A percentile compares a stretch with the other conserved stretches of the same genome.
phyloP scores from a whole-genome alignment of 78 protist genomes.

The Ministeria vibrans region DNA sequence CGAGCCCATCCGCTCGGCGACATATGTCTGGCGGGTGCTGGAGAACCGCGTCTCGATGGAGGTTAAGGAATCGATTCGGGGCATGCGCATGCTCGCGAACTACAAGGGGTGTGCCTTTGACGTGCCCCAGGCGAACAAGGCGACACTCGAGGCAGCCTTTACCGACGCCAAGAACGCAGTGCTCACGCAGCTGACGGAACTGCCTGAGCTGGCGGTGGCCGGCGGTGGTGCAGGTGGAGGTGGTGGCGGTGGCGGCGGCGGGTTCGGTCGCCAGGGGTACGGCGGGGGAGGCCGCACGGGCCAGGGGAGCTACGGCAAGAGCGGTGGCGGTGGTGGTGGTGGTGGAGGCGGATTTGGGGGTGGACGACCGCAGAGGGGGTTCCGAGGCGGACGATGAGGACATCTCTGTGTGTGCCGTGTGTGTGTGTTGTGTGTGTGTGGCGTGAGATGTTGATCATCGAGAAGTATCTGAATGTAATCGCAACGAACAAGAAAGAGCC shows the following conservation, averaged over 20 bases:
- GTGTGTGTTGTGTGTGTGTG: neutral
- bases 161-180: neutral
- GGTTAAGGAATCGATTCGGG: neutral
- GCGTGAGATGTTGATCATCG: too few species aligned
- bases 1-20: neutral
- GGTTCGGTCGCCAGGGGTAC: neutral
- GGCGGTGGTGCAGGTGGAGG: neutral
- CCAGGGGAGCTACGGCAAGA: neutral
- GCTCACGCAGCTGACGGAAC: neutral
- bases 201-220: neutral
- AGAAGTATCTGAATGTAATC: too few species aligned
- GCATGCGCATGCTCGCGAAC: neutral
- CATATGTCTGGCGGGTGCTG: neutral
- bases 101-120: neutral
- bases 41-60: neutral
- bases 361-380: neutral
- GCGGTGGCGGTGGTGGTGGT: slow-evolving; percentile 13
- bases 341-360: neutral
- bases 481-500: too few species aligned
- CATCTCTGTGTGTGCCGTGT: neutral
- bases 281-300: neutral
- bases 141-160: neutral
- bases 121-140: neutral
- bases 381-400: neutral
- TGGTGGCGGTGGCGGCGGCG: neutral